These are phyloP conservation scores for Exophiala xenobiotica DNA, from an alignment of 2,329 filamentous ascomycete genomes.

Conservation along the genomic window DNA sequence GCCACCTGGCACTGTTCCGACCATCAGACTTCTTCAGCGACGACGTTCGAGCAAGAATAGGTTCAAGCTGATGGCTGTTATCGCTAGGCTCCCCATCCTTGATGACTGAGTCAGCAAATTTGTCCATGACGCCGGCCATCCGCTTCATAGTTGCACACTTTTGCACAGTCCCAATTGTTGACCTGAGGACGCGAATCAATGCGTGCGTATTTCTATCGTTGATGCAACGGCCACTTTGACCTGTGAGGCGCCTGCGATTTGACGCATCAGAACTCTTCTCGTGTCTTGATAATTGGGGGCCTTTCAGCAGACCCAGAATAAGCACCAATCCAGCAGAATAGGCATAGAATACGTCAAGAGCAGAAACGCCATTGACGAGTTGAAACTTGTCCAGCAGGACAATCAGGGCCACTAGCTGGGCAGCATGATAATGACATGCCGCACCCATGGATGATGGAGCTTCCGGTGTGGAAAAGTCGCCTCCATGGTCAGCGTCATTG, in stretches of 20 bases:
- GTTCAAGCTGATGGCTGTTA: not conserved
- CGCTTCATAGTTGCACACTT: slow-evolving; percentile 6
- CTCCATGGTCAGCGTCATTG: not conserved
- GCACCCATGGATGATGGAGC: not conserved
- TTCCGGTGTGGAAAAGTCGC: not conserved
- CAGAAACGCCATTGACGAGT: slow-evolving; percentile 1
- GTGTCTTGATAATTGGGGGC: too few species aligned
- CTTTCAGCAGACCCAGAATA: not conserved
- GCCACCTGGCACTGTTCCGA: not conserved
- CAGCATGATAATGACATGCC: not conserved
- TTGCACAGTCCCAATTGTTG: not conserved
- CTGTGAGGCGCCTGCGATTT: too few species aligned
- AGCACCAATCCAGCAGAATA: not conserved
- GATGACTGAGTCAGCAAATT: slow-evolving; percentile 1
- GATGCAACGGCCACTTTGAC: too few species aligned
- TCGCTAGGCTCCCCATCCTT: not conserved
- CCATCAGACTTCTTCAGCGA: not conserved
- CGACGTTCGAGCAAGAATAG: not conserved
- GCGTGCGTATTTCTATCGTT: too few species aligned
- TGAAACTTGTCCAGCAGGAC: not conserved
- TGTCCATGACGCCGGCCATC: slow-evolving; percentile 1
- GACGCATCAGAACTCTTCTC: too few species aligned
- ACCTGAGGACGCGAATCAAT: not conserved
- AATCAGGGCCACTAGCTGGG: not conserved
- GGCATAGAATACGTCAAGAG: slow-evolving; percentile 3